Evolutionary conservation across 805 yeast species (phyloP).

Genomic region (Candida verbasci): DNA sequence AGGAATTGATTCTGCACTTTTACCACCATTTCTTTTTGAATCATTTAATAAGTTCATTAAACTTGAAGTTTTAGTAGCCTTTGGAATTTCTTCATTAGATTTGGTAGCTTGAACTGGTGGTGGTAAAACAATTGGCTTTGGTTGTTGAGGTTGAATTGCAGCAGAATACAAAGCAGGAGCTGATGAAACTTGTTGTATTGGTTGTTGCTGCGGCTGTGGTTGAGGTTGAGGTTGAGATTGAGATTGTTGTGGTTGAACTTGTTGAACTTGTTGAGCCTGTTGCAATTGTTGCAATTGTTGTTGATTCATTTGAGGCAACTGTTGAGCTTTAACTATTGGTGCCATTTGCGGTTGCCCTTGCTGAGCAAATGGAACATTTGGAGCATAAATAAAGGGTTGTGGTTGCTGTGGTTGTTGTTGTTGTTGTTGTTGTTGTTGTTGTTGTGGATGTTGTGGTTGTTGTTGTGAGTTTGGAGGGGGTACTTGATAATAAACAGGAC

Average conservation of each 20-base stretch:
- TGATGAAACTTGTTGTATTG: neutral
- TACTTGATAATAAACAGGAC: no score
- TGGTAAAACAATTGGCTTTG: neutral
- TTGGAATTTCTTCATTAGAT: neutral
- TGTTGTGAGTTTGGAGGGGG: neutral
- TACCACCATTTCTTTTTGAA: constrained; percentile 1
- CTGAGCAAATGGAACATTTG: neutral
- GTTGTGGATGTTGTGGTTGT: neutral
- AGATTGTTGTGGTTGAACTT: neutral
- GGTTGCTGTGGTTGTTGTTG: neutral
- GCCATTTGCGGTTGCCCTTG: constrained; percentile 1
- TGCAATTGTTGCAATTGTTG: no score
- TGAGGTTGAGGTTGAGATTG: neutral
- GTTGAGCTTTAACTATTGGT: constrained; percentile 3
- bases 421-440: neutral
- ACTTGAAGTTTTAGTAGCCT: constrained; percentile 1
- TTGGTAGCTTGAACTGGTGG: neutral
- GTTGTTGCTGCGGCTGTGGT: neutral
- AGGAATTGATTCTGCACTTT: neutral
- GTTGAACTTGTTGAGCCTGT: constrained; percentile 3
- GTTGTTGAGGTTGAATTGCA: neutral
- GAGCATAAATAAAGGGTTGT: neutral
- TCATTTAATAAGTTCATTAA: constrained; percentile 7
- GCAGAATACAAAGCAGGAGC: constrained; percentile 1
- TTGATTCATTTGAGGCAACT: constrained; percentile 8